These are phyloP conservation scores for Populus simonii DNA, from an alignment of 345 rosid species.

Conservation along the genomic window DNA sequence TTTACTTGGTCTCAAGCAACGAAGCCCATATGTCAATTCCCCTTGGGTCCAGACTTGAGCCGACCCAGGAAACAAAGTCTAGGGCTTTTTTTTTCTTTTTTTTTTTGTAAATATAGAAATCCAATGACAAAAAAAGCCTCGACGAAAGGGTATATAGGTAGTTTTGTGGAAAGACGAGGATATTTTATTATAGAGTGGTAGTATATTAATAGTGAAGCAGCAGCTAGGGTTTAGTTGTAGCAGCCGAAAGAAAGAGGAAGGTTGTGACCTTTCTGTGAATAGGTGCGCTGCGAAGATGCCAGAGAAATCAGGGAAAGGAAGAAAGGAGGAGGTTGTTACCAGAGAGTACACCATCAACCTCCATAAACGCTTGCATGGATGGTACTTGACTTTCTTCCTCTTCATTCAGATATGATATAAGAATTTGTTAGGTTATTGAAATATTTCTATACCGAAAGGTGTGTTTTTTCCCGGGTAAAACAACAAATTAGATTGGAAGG, in stretches of 20 bases:
- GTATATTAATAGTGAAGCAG: background rate
- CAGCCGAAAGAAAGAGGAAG: background rate
- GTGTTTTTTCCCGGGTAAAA: background rate
- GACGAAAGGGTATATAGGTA: background rate
- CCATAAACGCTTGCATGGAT: conserved; percentile 44
- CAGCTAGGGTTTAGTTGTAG: background rate
- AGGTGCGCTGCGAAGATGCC: conserved; percentile 16
- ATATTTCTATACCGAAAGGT: background rate
- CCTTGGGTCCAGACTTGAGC: background rate
- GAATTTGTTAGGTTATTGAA: too few species aligned
- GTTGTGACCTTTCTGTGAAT: background rate
- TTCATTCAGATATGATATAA: background rate
- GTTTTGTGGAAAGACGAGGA: background rate
- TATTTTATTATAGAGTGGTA: background rate
- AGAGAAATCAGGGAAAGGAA: conserved; percentile 26
- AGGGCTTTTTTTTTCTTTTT: background rate
- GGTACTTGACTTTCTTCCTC: conserved; percentile 13
- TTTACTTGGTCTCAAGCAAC: background rate
- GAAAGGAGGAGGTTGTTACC: conserved; percentile 43
- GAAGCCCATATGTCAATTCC: background rate
- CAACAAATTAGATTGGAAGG: background rate
- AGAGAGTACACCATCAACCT: conserved; percentile 44
- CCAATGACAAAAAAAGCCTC: background rate
- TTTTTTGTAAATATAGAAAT: background rate
- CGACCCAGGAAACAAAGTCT: background rate